Evolutionary conservation across 2,329 filamentous ascomycete species (phyloP).

Genomic region (Paraphaeosphaeria minitans): DNA sequence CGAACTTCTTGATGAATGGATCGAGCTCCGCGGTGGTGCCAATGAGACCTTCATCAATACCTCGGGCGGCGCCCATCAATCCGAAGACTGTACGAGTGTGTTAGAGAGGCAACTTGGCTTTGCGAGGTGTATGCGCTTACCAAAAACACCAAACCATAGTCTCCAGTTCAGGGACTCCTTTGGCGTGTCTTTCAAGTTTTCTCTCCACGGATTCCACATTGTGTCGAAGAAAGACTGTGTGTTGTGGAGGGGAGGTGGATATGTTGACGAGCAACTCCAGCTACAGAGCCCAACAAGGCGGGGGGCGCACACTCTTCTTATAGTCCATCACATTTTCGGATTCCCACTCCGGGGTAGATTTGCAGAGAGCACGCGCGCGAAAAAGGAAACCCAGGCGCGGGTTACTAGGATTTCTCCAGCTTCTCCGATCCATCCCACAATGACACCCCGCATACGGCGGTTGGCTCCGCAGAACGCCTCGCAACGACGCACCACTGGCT

Average conservation of each 20-base stretch:
- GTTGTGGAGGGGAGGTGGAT: background rate
- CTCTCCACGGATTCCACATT: constrained; percentile 45
- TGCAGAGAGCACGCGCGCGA: background rate
- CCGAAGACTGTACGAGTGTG: constrained; percentile 57
- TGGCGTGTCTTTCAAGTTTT: constrained; percentile 67
- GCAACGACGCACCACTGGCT: constrained; percentile 1
- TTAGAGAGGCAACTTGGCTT: constrained; percentile 12
- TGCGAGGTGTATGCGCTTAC: constrained; percentile 22
- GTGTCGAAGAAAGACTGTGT: constrained; percentile 16
- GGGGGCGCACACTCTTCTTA: constrained; percentile 2
- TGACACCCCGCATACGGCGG: background rate
- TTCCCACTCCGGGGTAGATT: background rate
- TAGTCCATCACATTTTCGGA: background rate
- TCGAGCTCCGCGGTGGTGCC: constrained; percentile 61
- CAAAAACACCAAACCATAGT: constrained; percentile 74
- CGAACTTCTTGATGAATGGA: constrained; percentile 45
- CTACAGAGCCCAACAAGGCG: background rate
- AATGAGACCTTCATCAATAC: constrained; percentile 81
- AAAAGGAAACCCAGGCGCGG: background rate
- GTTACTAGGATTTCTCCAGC: background rate
- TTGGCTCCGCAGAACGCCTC: background rate
- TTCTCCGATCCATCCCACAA: background rate
- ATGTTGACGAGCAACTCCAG: background rate
- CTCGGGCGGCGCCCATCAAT: constrained; percentile 76
- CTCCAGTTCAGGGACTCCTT: constrained; percentile 76